Base-by-base conservation (phyloP, 768 basidiomycete species). In the Auricularia cornea region DNA sequence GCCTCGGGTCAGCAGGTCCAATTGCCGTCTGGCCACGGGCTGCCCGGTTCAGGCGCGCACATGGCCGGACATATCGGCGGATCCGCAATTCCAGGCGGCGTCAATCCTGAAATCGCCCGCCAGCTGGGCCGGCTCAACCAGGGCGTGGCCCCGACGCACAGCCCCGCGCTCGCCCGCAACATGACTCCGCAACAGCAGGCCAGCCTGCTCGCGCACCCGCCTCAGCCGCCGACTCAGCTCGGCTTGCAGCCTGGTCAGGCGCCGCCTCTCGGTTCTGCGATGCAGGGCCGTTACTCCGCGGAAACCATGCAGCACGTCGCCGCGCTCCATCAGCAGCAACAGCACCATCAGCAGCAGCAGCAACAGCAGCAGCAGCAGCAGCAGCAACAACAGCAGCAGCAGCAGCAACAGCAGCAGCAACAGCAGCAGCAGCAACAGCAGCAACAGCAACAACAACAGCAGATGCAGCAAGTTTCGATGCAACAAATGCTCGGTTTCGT, bases 341-440 rank as follows among this genome's bases (percentile, higher is more conserved):
- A 52, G 51, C 51, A 52, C 1, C 20, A n/a, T 10, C 51, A 52
- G 51, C 51, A 52, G 51, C 51, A 52, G 4, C 51, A n/a, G 3
- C 51, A 52, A 1, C 51, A 52, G 3, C 48, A 52, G 4, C 51
- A 52, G 4, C 54, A 57, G 1, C 26, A 26, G 29, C 54, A 28
- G 54, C 28, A 28, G 4, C 54, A 57, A 8, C 54, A 57, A 1
- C 54, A 57, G 1, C 54, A 57, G 28, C 54, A 57, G 6, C 54
- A 57, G 54, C 54, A 57, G 28, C 54, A 57, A 3, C 54, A 57
- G 1, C 54, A 57, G 28, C 54, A 57, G 28, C 54, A 57, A n/a
- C 54, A 57, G 12, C 26, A 26, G 54, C 54, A 57, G 28, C 54
- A 57, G 29, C 54, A 57, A 57, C 54, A 57, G 54, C 54, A 57